Percentiles rank a stretch among this genome's conserved stretches.
Evolutionary conservation across 495 filamentous ascomycete genomes (phyloP).

Genomic region (Aspergillus funiculosus): DNA sequence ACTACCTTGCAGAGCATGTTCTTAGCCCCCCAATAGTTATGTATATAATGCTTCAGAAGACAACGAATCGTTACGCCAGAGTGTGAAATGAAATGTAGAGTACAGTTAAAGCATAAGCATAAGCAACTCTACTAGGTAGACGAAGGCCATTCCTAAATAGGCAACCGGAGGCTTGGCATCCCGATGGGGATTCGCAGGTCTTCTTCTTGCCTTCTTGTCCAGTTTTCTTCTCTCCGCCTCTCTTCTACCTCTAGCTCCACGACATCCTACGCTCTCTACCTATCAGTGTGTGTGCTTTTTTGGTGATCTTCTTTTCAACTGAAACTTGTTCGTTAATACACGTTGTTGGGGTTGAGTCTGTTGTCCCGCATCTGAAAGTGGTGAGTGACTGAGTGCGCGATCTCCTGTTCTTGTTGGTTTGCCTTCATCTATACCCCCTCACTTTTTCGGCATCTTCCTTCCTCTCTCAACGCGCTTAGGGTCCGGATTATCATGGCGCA

Average conservation of each 20-base stretch:
- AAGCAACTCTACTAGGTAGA: not conserved
- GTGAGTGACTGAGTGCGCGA: slow-evolving; percentile 6
- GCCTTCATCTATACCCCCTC: not conserved
- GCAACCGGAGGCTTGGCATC: slow-evolving; percentile 11
- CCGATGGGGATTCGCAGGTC: slow-evolving; percentile 3
- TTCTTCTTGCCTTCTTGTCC: slow-evolving; percentile 3
- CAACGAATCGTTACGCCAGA: slow-evolving; percentile 1
- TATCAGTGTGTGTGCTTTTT: too few species aligned
- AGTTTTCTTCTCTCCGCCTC: slow-evolving; percentile 1
- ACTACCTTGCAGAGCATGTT: slow-evolving; percentile 5
- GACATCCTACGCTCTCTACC: not conserved
- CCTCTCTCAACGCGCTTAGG: not conserved
- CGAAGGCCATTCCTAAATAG: slow-evolving; percentile 9
- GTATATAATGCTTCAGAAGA: slow-evolving; percentile 16
- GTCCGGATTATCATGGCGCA: not conserved
- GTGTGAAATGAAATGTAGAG: not conserved
- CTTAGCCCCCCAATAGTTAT: slow-evolving; percentile 9
- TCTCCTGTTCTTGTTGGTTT: not conserved
- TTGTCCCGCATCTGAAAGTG: slow-evolving; percentile 1
- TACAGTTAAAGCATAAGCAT: not conserved
- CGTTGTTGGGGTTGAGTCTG: not conserved
- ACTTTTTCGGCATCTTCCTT: not conserved
- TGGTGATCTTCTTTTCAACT: too few species aligned
- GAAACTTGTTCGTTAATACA: not conserved
- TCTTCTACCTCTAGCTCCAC: not conserved